phyloP scores from a whole-genome alignment of 495 filamentous ascomycete species.

The Aspergillus wentii region DNA sequence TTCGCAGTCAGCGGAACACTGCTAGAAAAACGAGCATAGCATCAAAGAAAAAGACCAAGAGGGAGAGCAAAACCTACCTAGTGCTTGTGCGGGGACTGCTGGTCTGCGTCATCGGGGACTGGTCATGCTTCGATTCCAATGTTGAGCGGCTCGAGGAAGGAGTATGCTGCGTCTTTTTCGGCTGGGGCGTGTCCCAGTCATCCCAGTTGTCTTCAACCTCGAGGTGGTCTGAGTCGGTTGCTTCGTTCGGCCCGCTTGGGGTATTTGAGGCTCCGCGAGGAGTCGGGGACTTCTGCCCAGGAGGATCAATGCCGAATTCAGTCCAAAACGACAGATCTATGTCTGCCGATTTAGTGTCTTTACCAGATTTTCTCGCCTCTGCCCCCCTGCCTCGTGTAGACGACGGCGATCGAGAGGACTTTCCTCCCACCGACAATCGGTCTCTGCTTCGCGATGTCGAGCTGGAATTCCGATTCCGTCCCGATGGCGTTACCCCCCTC shows the following conservation, averaged over 20 bases:
- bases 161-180: conserved; percentile 40
- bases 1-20: conserved; percentile 27
- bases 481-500: conserved; percentile 25
- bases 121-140: conserved; percentile 38
- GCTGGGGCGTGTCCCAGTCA: conserved; percentile 60
- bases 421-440: conserved; percentile 31
- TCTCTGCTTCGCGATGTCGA: conserved; percentile 33
- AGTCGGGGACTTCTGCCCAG: conserved; percentile 40
- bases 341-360: conserved; percentile 41
- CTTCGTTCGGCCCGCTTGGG: conserved; percentile 28
- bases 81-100: conserved; percentile 48
- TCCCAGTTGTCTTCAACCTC: conserved; percentile 69
- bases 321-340: conserved; percentile 46
- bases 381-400: conserved; percentile 26
- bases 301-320: conserved; percentile 52
- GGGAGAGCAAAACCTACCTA: conserved; percentile 41
- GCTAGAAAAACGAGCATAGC: conserved; percentile 29
- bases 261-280: conserved; percentile 28
- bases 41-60: conserved; percentile 3
- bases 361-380: conserved; percentile 39
- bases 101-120: conserved; percentile 41
- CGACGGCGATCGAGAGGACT: conserved; percentile 33
- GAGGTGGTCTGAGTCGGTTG: conserved; percentile 27
- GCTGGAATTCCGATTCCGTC: conserved; percentile 23
- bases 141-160: conserved; percentile 45